Conservation (phyloP, 768 basidiomycete genomes). For the Lenzites betulinus region DNA sequence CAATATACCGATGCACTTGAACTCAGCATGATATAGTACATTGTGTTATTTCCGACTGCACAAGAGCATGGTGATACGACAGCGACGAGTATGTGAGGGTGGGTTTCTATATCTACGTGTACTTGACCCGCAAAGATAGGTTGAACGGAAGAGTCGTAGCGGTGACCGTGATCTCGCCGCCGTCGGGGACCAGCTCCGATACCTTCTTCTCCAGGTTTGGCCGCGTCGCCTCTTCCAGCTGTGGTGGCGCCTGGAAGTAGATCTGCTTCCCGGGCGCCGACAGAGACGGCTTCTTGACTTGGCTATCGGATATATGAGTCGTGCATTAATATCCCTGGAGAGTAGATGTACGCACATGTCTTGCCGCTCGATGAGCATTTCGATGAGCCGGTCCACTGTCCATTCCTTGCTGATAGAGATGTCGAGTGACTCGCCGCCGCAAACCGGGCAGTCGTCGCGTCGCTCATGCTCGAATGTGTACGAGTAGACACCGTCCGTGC, state of each 20-base stretch:
- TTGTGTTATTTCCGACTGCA: background rate
- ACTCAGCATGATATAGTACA: constrained; percentile 1
- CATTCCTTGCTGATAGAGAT: constrained; percentile 67
- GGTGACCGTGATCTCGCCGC: constrained; percentile 84
- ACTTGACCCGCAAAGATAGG: constrained; percentile 66
- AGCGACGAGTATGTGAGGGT: constrained; percentile 5
- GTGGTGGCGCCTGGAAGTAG: constrained; percentile 93
- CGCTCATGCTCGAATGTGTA: constrained; percentile 97
- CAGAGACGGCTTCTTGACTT: constrained; percentile 95
- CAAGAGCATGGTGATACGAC: constrained; percentile 6
- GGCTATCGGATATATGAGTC: constrained; percentile 52
- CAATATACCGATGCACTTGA: no score
- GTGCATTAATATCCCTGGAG: background rate
- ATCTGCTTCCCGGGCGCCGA: constrained; percentile 75
- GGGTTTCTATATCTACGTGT: constrained; percentile 36
- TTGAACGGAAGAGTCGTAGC: constrained; percentile 89
- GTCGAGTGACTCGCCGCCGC: constrained; percentile 87
- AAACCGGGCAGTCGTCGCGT: constrained; percentile 93
- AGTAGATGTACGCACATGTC: constrained; percentile 68
- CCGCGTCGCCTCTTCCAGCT: constrained; percentile 86
- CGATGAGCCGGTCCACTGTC: constrained; percentile 87
- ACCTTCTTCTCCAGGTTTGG: constrained; percentile 89
- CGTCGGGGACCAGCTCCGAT: constrained; percentile 73
- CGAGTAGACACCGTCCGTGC: constrained; percentile 94
- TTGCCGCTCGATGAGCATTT: constrained; percentile 82